A percentile compares a stretch with the other conserved stretches of the same genome.
These are phyloP conservation scores for Cercospora sp. DNA, from an alignment of 2,329 filamentous ascomycete genomes.

Conservation along the genomic window DNA sequence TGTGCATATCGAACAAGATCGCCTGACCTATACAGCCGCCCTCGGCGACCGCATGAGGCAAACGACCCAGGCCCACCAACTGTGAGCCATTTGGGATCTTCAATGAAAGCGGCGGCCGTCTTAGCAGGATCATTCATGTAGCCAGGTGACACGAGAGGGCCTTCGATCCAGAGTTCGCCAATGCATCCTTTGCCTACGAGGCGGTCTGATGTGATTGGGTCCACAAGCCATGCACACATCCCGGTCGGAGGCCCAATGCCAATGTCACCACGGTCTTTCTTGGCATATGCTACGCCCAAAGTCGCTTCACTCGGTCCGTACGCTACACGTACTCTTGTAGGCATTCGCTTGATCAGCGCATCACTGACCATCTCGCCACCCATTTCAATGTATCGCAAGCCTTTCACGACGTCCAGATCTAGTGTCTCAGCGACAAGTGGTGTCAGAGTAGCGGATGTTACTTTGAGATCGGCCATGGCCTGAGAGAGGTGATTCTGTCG, in stretches of 20 bases:
- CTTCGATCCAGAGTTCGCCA: slow-evolving; percentile 50
- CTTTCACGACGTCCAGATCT: slow-evolving; percentile 3
- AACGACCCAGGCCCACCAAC: background rate
- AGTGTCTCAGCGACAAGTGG: slow-evolving; percentile 9
- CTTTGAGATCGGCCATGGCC: slow-evolving; percentile 1
- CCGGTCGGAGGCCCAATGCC: background rate
- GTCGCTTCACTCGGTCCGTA: slow-evolving; percentile 9
- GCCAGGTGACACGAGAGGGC: slow-evolving; percentile 45
- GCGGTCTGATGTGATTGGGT: background rate
- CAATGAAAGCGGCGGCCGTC: slow-evolving; percentile 35
- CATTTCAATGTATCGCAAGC: slow-evolving; percentile 6
- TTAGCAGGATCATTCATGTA: slow-evolving; percentile 39
- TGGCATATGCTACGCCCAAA: slow-evolving; percentile 2
- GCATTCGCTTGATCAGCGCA: slow-evolving; percentile 1
- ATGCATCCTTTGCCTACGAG: slow-evolving; percentile 45
- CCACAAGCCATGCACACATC: slow-evolving; percentile 13
- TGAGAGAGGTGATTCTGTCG: slow-evolving; percentile 1
- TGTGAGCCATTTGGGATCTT: slow-evolving; percentile 24
- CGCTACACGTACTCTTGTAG: background rate
- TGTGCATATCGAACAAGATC: slow-evolving; percentile 35
- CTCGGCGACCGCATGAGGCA: slow-evolving; percentile 41
- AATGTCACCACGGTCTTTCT: slow-evolving; percentile 6
- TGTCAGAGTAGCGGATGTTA: slow-evolving; percentile 1
- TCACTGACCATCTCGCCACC: slow-evolving; percentile 8
- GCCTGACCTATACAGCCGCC: slow-evolving; percentile 22